Conservation (phyloP, 108 stramenopile species). For the Cyclotella kingstonii region DNA sequence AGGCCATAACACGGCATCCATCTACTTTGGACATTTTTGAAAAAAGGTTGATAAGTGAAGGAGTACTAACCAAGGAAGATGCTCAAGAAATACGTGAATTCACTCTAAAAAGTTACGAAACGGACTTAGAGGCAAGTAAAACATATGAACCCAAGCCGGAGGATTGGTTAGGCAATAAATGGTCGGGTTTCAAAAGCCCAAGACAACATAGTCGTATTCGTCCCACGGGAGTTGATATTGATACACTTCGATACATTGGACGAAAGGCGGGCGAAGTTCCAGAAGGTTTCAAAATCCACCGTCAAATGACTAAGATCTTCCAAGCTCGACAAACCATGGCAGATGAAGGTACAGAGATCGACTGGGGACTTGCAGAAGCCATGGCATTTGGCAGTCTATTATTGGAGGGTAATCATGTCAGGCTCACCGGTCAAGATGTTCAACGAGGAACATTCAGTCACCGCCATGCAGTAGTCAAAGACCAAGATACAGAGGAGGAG, state of each 20-base stretch:
- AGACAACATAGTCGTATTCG: constrained; percentile 84
- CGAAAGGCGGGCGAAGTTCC: constrained; percentile 81
- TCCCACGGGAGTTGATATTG: constrained; percentile 90
- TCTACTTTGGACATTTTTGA: constrained; percentile 87
- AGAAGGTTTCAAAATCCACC: constrained; percentile 88
- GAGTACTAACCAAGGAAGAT: constrained; percentile 83
- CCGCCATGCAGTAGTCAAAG: constrained; percentile 96
- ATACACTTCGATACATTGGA: constrained; percentile 81
- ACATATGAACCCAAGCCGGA: constrained; percentile 72
- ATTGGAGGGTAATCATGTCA: constrained; percentile 97
- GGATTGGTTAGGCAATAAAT: constrained; percentile 94
- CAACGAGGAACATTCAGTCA: constrained; percentile 97
- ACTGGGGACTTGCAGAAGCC: constrained; percentile 99
- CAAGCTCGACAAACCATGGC: constrained; percentile 79
- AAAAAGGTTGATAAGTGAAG: constrained; percentile 74
- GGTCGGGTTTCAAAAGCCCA: constrained; percentile 95
- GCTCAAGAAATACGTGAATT: constrained; percentile 80
- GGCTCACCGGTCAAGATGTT: constrained; percentile 98
- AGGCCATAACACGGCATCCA: constrained; percentile 86
- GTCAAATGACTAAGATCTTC: constrained; percentile 92
- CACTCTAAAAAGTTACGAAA: constrained; percentile 82
- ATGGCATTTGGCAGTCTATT: constrained; percentile 95
- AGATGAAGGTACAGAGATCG: constrained; percentile 87
- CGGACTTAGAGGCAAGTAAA: constrained; percentile 90
- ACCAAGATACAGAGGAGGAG: constrained; percentile 90